phyloP scores from a whole-genome alignment of 2,329 filamentous ascomycete species.

The Pseudogymnoascus verrucosus region DNA sequence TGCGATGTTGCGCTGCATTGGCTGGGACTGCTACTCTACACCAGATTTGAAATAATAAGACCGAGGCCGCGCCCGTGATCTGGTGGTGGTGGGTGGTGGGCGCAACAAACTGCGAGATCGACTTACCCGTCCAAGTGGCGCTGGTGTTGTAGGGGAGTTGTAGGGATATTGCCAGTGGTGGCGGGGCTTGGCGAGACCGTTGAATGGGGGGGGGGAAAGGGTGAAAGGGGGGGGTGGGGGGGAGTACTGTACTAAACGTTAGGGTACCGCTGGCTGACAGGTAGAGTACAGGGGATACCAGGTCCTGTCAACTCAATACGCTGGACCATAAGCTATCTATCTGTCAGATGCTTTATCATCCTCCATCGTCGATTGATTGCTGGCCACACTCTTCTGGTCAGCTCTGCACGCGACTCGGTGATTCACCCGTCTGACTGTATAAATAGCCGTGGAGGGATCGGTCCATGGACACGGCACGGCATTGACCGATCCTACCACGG shows the following conservation, averaged over 20 bases:
- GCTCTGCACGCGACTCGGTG: not conserved
- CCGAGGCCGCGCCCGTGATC: not conserved
- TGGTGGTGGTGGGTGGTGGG: not conserved
- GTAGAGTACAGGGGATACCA: not conserved
- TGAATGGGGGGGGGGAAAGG: not conserved
- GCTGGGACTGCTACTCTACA: not conserved
- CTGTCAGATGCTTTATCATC: not conserved
- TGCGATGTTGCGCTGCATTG: not conserved
- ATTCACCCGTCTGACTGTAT: not conserved
- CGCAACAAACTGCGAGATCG: not conserved
- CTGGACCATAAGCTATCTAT: not conserved
- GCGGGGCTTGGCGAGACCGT: not conserved
- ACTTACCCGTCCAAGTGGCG: slow-evolving; percentile 1
- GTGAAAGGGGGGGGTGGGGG: not conserved
- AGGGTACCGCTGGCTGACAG: not conserved
- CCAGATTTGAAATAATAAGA: slow-evolving; percentile 2
- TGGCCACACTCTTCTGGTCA: not conserved
- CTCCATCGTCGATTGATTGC: not conserved
- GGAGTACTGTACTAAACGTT: not conserved
- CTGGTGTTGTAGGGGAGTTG: not conserved
- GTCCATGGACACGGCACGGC: not conserved
- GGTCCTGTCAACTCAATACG: not conserved
- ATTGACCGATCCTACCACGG: too few species aligned
- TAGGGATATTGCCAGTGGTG: not conserved
- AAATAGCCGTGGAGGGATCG: not conserved